Base-by-base conservation (phyloP, 2,329 filamentous ascomycete species). In the Ophiosphaerella korrae region DNA sequence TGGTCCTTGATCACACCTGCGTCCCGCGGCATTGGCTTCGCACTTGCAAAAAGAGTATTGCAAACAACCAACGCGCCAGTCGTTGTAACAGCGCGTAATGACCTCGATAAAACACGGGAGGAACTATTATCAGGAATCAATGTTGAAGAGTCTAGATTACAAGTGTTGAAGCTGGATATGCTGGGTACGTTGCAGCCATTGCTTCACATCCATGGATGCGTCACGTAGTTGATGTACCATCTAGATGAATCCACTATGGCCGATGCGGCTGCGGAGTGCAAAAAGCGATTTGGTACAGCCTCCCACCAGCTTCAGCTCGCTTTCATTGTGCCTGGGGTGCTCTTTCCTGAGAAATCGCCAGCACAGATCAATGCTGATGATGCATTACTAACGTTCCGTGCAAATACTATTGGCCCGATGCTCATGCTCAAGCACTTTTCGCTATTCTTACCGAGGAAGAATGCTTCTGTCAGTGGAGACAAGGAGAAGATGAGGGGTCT, bases 401-500 rank as follows among this genome's bases (percentile, higher is more conserved):
- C 89, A 52, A 95, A 94, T 70, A 80, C 86, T 0, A 76, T 94
- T 2, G 89, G 89, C 0, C 88, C 89, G 0, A 77, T 94, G 65
- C 77, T 94, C 46, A 79, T 93, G 49, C 82, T 90, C 66, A 94
- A 94, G 73, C 85, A 91, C 72, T 89, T 94, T 62, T 78, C 80
- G 0, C 76, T 77, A 0, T 87, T 92, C 63, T 77, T 94, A 3
- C 89, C 90, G 1, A 80, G 77, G 13, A 86, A 83, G 58, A 50
- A 58, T 3, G 53, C 53, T 13, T 46, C 24, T 12, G 9, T 31
- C 4, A 46, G 45, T 9, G 39, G 31, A 12, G 39, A 56, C 9
- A 43, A 54, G 3, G 52, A 55, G 13, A 45, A 53, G 0, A 68
- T 68, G 37, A 42, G 61, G 26, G 64, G 70, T 16, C 60, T 75